phyloP scores from a whole-genome alignment of 108 stramenopile species.

The Fragilaria radians region DNA sequence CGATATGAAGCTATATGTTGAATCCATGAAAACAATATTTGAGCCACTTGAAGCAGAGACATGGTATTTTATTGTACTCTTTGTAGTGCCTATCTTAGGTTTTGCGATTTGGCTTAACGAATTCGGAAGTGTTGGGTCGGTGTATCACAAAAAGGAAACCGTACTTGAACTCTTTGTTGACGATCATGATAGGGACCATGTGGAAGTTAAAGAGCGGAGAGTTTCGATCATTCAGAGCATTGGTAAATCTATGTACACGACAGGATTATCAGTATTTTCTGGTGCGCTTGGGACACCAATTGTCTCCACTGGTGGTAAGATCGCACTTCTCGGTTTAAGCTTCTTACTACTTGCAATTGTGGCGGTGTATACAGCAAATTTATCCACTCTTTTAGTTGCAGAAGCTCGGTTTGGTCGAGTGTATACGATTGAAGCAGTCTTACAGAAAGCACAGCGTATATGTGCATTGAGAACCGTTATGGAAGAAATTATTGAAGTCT shows the following conservation, averaged over 20 bases:
- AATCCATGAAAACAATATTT: slow-evolving; percentile 14
- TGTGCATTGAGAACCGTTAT: slow-evolving; percentile 16
- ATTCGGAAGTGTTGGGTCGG: slow-evolving; percentile 8
- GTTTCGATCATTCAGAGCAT: neutral
- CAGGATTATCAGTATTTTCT: slow-evolving; percentile 10
- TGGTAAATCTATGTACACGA: slow-evolving; percentile 7
- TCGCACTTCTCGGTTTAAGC: slow-evolving; percentile 9
- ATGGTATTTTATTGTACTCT: slow-evolving; percentile 15
- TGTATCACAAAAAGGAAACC: slow-evolving; percentile 2
- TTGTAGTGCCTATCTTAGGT: slow-evolving; percentile 13
- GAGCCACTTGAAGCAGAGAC: slow-evolving; percentile 6
- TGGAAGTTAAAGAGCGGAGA: neutral
- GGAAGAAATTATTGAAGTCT: slow-evolving; percentile 2
- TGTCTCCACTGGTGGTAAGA: slow-evolving; percentile 9
- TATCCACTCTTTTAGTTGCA: slow-evolving; percentile 11
- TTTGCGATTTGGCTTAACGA: slow-evolving; percentile 13
- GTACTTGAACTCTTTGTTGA: slow-evolving; percentile 3
- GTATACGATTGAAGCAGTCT: slow-evolving; percentile 9
- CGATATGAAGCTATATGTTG: too few relatives aligned
- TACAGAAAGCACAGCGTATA: slow-evolving; percentile 6
- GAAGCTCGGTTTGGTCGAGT: slow-evolving; percentile 1
- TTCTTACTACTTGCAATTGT: slow-evolving; percentile 23
- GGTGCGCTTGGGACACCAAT: slow-evolving; percentile 4
- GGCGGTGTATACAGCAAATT: slow-evolving; percentile 21
- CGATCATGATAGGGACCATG: neutral